Evolutionary conservation across 176 grass and related monocot species (phyloP).

Genomic region (Alopecurus myosuroides): DNA sequence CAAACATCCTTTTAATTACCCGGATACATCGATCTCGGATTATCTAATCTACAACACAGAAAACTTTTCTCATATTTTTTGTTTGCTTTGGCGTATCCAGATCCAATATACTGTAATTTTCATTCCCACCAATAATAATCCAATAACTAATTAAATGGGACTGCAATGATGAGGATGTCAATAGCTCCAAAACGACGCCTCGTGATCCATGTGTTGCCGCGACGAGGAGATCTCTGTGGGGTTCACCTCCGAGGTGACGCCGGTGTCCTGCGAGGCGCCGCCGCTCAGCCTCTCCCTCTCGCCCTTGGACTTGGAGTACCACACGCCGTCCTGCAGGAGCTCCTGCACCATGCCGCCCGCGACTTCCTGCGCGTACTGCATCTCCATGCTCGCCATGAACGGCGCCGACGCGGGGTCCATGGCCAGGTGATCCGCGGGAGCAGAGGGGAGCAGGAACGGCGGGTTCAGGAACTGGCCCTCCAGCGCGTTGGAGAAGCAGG

Average conservation of each 20-base stretch:
- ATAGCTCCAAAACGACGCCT: constrained; percentile 41
- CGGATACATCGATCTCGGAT: neutral
- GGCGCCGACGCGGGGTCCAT: neutral
- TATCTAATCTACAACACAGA: neutral
- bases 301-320: constrained; percentile 40
- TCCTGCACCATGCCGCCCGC: constrained; percentile 18
- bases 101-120: neutral
- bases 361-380: constrained; percentile 18
- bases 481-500: constrained; percentile 84
- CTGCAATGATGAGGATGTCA: neutral
- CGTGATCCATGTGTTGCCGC: constrained; percentile 24
- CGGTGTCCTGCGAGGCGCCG: constrained; percentile 55
- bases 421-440: neutral
- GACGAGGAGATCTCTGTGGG: constrained; percentile 49
- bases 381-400: constrained; percentile 5
- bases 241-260: constrained; percentile 57
- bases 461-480: constrained; percentile 51
- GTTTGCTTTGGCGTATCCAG: neutral
- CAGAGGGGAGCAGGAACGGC: neutral
- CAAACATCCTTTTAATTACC: neutral
- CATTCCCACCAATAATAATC: neutral
- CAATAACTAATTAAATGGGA: neutral
- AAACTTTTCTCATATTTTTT: neutral
- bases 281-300: constrained; percentile 31
- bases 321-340: constrained; percentile 25